These are phyloP conservation scores for Blastobotrys capitulatus DNA, from an alignment of 1,139 yeast species.

Conservation along the genomic window DNA sequence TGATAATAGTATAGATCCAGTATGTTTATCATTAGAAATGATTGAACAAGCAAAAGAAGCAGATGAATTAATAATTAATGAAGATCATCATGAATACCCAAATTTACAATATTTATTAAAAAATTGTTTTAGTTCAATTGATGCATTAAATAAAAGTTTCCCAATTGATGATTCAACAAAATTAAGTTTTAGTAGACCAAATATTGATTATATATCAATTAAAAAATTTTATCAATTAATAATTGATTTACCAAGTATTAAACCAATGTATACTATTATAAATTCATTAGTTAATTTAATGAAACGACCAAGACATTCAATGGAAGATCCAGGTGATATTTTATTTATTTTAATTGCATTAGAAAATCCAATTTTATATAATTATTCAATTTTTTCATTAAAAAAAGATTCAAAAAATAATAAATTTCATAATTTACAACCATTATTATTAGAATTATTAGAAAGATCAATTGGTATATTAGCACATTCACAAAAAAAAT, in stretches of 20 bases:
- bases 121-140: slow-evolving; percentile 23
- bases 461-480: slow-evolving; percentile 63
- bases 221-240: slow-evolving; percentile 23
- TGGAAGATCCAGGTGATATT: slow-evolving; percentile 25
- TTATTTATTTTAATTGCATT: slow-evolving; percentile 29
- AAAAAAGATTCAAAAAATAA: slow-evolving; percentile 1
- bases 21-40: slow-evolving; percentile 4
- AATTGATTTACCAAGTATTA: slow-evolving; percentile 16
- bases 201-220: slow-evolving; percentile 24
- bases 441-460: slow-evolving; percentile 55
- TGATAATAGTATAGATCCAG: not conserved
- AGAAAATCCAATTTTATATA: slow-evolving; percentile 30
- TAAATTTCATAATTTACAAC: slow-evolving; percentile 9
- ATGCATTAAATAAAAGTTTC: slow-evolving; percentile 26
- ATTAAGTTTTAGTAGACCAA: slow-evolving; percentile 26
- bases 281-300: slow-evolving; percentile 23
- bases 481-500: slow-evolving; percentile 43
- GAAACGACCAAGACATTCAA: slow-evolving; percentile 23
- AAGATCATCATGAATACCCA: not conserved
- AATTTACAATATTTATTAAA: slow-evolving; percentile 18
- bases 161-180: slow-evolving; percentile 13
- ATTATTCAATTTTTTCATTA: slow-evolving; percentile 21
- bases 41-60: slow-evolving; percentile 9
- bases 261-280: slow-evolving; percentile 22
- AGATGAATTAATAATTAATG: slow-evolving; percentile 3